Conservation (phyloP, 495 filamentous ascomycete species). For the Podospora fimiseda region DNA sequence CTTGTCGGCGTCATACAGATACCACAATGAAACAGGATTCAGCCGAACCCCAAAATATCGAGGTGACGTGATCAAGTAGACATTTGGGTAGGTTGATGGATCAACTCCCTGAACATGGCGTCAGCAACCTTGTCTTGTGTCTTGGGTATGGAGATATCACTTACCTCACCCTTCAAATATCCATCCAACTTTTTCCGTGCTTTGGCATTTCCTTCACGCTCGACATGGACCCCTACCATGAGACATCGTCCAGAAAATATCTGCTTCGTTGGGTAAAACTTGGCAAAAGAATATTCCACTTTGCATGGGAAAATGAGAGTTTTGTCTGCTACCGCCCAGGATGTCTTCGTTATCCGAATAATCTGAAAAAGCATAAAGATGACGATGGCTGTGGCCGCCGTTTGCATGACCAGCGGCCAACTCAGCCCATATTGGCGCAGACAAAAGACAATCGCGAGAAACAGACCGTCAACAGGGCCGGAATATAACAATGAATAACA, state of each 20-base stretch:
- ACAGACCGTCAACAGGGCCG: background rate
- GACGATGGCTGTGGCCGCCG: background rate
- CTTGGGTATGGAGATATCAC: background rate
- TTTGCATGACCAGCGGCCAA: background rate
- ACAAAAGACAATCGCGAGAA: background rate
- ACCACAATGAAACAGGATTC: conserved; percentile 77
- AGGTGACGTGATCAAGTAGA: conserved; percentile 65
- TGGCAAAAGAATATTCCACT: conserved; percentile 56
- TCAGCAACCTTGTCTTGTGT: background rate
- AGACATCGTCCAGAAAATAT: conserved; percentile 62
- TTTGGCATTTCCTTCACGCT: conserved; percentile 47
- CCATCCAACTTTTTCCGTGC: conserved; percentile 53
- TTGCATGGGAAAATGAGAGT: conserved; percentile 49
- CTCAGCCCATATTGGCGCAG: background rate
- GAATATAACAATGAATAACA: background rate
- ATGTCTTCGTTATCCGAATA: conserved; percentile 2
- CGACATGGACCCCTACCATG: conserved; percentile 59
- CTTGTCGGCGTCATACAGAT: conserved; percentile 56
- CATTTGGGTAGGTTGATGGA: conserved; percentile 49
- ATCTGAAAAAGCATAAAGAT: conserved; percentile 11
- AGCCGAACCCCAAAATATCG: conserved; percentile 64
- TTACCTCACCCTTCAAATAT: conserved; percentile 49
- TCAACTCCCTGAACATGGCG: conserved; percentile 41
- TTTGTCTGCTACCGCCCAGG: conserved; percentile 19
- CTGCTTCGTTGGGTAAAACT: conserved; percentile 57